Evolutionary conservation across 75 land plant genomes (phyloP).

Genomic region (Gnetum montanum): DNA sequence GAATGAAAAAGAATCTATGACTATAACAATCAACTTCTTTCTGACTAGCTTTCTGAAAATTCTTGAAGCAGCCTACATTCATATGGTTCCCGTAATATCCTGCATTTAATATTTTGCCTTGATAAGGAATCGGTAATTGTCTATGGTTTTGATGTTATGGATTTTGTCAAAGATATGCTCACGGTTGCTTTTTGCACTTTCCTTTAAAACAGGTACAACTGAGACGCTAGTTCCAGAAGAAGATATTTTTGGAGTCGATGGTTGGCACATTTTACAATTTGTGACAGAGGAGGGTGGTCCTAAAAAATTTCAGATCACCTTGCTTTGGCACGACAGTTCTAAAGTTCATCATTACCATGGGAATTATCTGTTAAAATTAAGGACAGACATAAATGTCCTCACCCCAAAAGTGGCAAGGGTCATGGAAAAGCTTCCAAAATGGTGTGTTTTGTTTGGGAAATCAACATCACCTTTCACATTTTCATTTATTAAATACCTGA

Average conservation of each 20-base stretch:
- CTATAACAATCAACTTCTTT: too few species aligned
- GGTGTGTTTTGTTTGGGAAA: slow-evolving; percentile 86
- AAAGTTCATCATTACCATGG: too few species aligned
- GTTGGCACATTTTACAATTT: slow-evolving; percentile 84
- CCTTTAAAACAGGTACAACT: slow-evolving; percentile 21
- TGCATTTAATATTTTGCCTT: too few species aligned
- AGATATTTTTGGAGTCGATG: slow-evolving; percentile 43
- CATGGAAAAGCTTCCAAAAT: slow-evolving; percentile 64
- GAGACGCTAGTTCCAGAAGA: slow-evolving; percentile 46
- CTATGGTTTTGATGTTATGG: too few species aligned
- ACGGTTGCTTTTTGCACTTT: neutral
- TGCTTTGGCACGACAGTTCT: slow-evolving; percentile 43
- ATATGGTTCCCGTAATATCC: too few species aligned
- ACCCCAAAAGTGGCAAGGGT: slow-evolving; percentile 43
- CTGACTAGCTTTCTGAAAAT: too few species aligned
- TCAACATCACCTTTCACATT: slow-evolving; percentile 68
- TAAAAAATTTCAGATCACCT: slow-evolving; percentile 43
- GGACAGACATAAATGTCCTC: slow-evolving; percentile 62
- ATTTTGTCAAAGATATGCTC: too few species aligned
- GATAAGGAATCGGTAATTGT: too few species aligned
- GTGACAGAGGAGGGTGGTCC: slow-evolving; percentile 56
- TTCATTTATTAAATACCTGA: slow-evolving; percentile 53
- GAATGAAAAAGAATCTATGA: too few species aligned
- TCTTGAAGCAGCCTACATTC: too few species aligned
- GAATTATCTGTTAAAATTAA: slow-evolving; percentile 48